These are phyloP conservation scores for Fragilaria radians DNA, from an alignment of 108 stramenopile species.

Conservation along the genomic window DNA sequence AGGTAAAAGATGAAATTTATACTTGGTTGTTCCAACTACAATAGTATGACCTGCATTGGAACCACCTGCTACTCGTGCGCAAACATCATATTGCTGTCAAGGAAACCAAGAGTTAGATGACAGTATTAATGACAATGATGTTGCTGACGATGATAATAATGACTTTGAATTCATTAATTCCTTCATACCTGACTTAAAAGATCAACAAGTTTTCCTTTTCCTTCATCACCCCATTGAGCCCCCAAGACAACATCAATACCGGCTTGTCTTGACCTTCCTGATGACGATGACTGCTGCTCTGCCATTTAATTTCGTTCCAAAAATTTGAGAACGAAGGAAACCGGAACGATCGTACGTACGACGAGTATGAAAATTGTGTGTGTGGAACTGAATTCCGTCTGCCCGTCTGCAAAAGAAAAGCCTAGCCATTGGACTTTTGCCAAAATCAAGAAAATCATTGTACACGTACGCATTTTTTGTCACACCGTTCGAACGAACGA, in stretches of 20 bases:
- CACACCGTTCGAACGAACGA: too few species aligned
- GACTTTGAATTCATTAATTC: not conserved
- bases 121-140: not conserved
- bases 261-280: too few species aligned
- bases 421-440: too few species aligned
- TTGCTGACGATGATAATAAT: not conserved
- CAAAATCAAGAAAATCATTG: too few species aligned
- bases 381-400: too few species aligned
- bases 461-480: too few species aligned
- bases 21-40: conserved; percentile 91
- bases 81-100: conserved; percentile 86
- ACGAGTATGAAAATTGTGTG: too few species aligned
- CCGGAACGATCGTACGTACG: conserved; percentile 3
- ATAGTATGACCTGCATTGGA: conserved; percentile 98
- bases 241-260: conserved; percentile 92
- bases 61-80: conserved; percentile 95
- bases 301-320: not conserved
- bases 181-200: conserved; percentile 72
- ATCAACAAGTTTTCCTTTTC: conserved; percentile 99
- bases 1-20: conserved; percentile 99
- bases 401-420: too few species aligned
- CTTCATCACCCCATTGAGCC: conserved; percentile 99
- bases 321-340: conserved; percentile 8
- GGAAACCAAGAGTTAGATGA: not conserved
- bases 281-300: too few species aligned